phyloP scores from a whole-genome alignment of 2,329 filamentous ascomycete genomes.

The Aphanoascus verrucosus region DNA sequence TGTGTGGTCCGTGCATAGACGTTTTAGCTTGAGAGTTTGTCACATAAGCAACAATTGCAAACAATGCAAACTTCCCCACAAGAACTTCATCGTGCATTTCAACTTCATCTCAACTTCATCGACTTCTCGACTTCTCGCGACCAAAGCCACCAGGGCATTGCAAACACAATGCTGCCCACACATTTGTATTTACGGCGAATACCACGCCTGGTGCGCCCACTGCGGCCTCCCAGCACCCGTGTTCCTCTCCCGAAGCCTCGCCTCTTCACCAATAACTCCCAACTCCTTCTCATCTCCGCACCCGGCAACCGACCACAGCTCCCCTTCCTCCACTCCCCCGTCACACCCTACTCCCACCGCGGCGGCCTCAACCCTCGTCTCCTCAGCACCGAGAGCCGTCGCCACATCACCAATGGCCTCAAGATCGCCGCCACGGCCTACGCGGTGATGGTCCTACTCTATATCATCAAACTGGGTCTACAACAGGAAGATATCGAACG shows the following conservation, averaged over 20 bases:
- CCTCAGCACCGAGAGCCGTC: slow-evolving; percentile 55
- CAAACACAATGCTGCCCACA: slow-evolving; percentile 26
- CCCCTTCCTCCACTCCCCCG: slow-evolving; percentile 52
- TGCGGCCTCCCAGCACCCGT: slow-evolving; percentile 26
- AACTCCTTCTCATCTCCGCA: slow-evolving; percentile 42
- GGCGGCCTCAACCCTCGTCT: slow-evolving; percentile 27
- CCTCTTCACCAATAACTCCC: slow-evolving; percentile 49
- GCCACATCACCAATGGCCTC: slow-evolving; percentile 59
- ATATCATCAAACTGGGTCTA: slow-evolving; percentile 53
- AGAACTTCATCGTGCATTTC: neutral
- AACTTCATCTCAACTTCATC: slow-evolving; percentile 1
- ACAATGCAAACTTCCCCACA: slow-evolving; percentile 12
- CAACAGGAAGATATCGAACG: slow-evolving; percentile 67
- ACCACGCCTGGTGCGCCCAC: slow-evolving; percentile 28
- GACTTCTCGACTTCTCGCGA: neutral
- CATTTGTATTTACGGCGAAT: slow-evolving; percentile 31
- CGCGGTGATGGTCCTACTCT: slow-evolving; percentile 49
- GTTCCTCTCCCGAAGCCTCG: slow-evolving; percentile 26
- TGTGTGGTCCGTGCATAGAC: neutral
- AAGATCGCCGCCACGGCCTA: slow-evolving; percentile 62
- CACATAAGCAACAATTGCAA: slow-evolving; percentile 3
- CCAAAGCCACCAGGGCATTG: slow-evolving; percentile 12
- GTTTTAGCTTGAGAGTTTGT: neutral
- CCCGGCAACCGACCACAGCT: slow-evolving; percentile 50
- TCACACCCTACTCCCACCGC: slow-evolving; percentile 21